Conservation (phyloP, 1,284 basidiomycete species). For the Malassezia globosa region DNA sequence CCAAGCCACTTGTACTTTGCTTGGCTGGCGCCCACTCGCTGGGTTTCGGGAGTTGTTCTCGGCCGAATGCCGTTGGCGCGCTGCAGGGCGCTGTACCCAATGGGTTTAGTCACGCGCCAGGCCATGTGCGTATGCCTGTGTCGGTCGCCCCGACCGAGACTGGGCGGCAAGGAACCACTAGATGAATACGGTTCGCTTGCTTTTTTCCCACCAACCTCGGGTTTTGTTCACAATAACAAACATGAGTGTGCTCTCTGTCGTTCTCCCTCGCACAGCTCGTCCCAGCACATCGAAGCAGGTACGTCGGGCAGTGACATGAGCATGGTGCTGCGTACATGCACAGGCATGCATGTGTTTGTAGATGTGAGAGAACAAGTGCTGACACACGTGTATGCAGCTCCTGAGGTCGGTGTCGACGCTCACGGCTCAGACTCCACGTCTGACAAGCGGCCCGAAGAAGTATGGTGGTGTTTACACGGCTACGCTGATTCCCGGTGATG, state of each 20-base stretch:
- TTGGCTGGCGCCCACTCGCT: neutral
- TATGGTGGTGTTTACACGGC: constrained; percentile 69
- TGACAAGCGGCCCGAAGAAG: constrained; percentile 74
- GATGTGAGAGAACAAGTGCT: too few relatives aligned
- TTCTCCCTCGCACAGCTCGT: constrained; percentile 11
- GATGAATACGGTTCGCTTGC: neutral
- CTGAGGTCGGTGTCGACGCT: constrained; percentile 58
- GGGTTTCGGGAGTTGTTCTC: neutral
- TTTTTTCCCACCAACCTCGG: neutral
- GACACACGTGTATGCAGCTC: constrained; percentile 20
- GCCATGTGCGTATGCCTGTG: too few relatives aligned
- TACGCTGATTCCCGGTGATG: constrained; percentile 45
- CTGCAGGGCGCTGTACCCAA: too few relatives aligned
- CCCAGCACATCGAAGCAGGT: constrained; percentile 10
- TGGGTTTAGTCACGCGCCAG: too few relatives aligned
- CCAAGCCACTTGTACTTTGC: neutral
- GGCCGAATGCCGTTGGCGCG: neutral
- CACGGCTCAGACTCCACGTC: constrained; percentile 65
- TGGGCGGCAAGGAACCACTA: neutral
- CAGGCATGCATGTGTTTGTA: too few relatives aligned
- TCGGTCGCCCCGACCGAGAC: too few relatives aligned
- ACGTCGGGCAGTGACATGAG: too few relatives aligned
- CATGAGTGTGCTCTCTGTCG: constrained; percentile 7
- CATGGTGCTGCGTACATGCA: too few relatives aligned
- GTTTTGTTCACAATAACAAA: neutral